phyloP scores from a whole-genome alignment of 192 early-diverging fungal genomes.

The Powellomyces hirtus region DNA sequence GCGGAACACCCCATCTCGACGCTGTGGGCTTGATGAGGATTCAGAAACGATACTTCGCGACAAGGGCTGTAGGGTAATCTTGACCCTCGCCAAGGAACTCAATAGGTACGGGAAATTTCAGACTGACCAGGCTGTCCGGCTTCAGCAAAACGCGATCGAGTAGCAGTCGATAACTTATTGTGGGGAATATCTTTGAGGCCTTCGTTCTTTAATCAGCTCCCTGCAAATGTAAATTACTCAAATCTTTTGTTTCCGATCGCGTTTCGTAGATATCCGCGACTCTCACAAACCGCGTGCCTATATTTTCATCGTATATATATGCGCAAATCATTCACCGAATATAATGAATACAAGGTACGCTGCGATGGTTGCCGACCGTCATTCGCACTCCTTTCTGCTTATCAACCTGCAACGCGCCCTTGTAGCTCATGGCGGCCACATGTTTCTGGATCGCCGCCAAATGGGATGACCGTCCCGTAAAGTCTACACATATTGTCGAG shows the following conservation, averaged over 20 bases:
- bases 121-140: neutral
- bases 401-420: neutral
- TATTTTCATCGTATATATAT: conserved; percentile 43
- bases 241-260: neutral
- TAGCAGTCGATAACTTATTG: no score
- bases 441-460: conserved; percentile 26
- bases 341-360: conserved; percentile 26
- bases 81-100: conserved; percentile 6
- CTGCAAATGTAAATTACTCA: no score
- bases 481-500: conserved; percentile 15
- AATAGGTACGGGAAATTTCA: conserved; percentile 7
- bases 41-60: conserved; percentile 12
- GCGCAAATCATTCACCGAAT: conserved; percentile 33
- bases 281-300: conserved; percentile 20
- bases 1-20: conserved; percentile 9
- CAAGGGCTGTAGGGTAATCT: conserved; percentile 12
- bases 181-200: no score
- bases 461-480: conserved; percentile 17
- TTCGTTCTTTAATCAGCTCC: no score
- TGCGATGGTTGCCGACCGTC: neutral
- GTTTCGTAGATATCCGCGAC: conserved; percentile 12
- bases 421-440: conserved; percentile 21
- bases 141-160: no score
- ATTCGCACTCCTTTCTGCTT: neutral
- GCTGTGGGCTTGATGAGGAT: neutral